Conservation (phyloP, 352 stramenopile genomes). For the Phytophthora pluvialis region DNA sequence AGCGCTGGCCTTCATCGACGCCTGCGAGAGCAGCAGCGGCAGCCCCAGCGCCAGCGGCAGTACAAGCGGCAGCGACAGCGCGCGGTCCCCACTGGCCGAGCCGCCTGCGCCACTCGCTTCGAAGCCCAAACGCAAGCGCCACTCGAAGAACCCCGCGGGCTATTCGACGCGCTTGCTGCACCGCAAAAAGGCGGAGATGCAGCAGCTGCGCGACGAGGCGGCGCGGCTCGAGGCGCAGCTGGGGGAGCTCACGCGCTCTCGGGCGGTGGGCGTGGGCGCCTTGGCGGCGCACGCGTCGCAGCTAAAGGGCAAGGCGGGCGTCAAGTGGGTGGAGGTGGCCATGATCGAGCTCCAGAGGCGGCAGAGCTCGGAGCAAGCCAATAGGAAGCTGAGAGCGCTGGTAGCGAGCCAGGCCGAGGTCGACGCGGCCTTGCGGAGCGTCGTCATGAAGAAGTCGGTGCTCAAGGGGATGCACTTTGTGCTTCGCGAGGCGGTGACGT, state of each 20-base stretch:
- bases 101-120: too few species aligned
- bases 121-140: slow-evolving; percentile 23
- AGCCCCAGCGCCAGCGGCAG: slow-evolving; percentile 3
- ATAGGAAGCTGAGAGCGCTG: slow-evolving; percentile 31
- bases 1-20: slow-evolving; percentile 42
- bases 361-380: slow-evolving; percentile 23
- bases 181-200: slow-evolving; percentile 41
- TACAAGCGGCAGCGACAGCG: slow-evolving; percentile 24
- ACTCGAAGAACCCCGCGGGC: slow-evolving; percentile 27
- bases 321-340: slow-evolving; percentile 33
- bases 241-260: slow-evolving; percentile 15
- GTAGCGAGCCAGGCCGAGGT: slow-evolving; percentile 29
- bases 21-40: slow-evolving; percentile 21
- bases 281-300: slow-evolving; percentile 13
- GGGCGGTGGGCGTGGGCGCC: slow-evolving; percentile 8
- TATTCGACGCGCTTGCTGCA: slow-evolving; percentile 38
- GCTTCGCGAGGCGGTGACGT: background rate
- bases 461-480: slow-evolving; percentile 33
- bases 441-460: slow-evolving; percentile 27
- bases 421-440: slow-evolving; percentile 12
- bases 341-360: slow-evolving; percentile 28
- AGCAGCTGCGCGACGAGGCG: slow-evolving; percentile 24
- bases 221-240: slow-evolving; percentile 25
- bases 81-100: background rate
- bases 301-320: slow-evolving; percentile 13